These are phyloP conservation scores for Lasiodiplodia sp. DNA, from an alignment of 2,329 filamentous ascomycete species.

Conservation along the genomic window DNA sequence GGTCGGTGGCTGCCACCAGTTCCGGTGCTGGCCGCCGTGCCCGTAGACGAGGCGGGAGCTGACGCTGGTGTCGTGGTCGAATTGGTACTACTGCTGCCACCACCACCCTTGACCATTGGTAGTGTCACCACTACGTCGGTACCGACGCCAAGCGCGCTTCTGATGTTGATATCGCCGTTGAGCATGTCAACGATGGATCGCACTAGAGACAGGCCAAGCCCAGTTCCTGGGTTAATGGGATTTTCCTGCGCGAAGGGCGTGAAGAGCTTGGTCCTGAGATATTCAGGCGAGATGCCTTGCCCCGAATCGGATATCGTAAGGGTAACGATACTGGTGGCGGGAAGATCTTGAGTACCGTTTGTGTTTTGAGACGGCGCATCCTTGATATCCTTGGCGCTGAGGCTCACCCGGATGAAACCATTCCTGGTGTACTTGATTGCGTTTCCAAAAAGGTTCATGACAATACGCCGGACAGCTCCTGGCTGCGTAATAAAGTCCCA, in stretches of 20 bases:
- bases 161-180: conserved; percentile 65
- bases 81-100: not conserved
- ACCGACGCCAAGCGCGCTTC: conserved; percentile 60
- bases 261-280: conserved; percentile 66
- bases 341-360: conserved; percentile 10
- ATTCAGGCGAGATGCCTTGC: conserved; percentile 69
- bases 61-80: conserved; percentile 23
- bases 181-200: conserved; percentile 64
- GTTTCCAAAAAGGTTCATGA: conserved; percentile 60
- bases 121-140: conserved; percentile 62
- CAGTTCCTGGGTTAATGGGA: conserved; percentile 65
- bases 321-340: conserved; percentile 36
- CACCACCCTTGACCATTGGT: conserved; percentile 41
- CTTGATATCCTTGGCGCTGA: conserved; percentile 30
- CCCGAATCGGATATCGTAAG: conserved; percentile 69
- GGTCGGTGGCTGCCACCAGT: conserved; percentile 31
- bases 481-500: conserved; percentile 56
- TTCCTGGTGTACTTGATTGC: conserved; percentile 56
- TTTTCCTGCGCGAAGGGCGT: conserved; percentile 72
- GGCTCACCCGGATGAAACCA: conserved; percentile 47
- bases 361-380: not conserved
- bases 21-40: not conserved
- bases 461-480: conserved; percentile 55
- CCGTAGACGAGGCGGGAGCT: conserved; percentile 31
- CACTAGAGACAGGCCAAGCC: conserved; percentile 72